Conservation (phyloP, 1,139 yeast genomes). For the Candida smagusa region DNA sequence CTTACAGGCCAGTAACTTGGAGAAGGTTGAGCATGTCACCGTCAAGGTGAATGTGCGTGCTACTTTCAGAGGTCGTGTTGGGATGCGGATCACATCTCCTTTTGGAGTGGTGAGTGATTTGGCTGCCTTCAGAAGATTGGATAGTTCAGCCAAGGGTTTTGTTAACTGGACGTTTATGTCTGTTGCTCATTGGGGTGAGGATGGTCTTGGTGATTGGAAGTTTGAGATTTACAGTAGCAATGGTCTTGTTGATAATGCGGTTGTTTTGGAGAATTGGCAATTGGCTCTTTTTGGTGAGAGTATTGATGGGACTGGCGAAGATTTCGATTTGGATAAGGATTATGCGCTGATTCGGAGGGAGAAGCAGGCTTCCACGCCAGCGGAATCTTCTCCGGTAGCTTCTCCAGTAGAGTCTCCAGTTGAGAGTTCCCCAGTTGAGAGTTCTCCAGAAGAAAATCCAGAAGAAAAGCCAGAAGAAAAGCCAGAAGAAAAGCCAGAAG, state of each 20-base stretch:
- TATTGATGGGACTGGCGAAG: slow-evolving; percentile 57
- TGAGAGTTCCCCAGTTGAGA: slow-evolving; percentile 3
- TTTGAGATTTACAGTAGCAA: slow-evolving; percentile 49
- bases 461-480: not conserved
- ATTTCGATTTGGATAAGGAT: slow-evolving; percentile 37
- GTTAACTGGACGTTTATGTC: slow-evolving; percentile 89
- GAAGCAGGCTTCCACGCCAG: slow-evolving; percentile 10
- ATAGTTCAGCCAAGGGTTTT: slow-evolving; percentile 59
- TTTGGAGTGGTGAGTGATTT: slow-evolving; percentile 68
- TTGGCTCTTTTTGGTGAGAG: slow-evolving; percentile 80
- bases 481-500: not conserved
- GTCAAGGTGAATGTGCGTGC: slow-evolving; percentile 72
- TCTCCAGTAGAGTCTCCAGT: not conserved
- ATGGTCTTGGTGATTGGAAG: slow-evolving; percentile 80
- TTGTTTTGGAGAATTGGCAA: slow-evolving; percentile 68
- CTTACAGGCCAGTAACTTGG: slow-evolving; percentile 56
- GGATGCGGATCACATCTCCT: slow-evolving; percentile 70
- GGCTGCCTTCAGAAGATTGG: slow-evolving; percentile 68
- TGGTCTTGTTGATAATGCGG: slow-evolving; percentile 24
- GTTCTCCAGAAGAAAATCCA: too few species aligned
- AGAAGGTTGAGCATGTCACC: slow-evolving; percentile 80
- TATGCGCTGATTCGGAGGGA: slow-evolving; percentile 41
- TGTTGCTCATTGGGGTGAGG: slow-evolving; percentile 98
- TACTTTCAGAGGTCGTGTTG: slow-evolving; percentile 65
- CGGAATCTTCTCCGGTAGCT: slow-evolving; percentile 6